Base-by-base conservation (phyloP, 192 early-diverging fungal genomes). In the Coemansia sp. region DNA sequence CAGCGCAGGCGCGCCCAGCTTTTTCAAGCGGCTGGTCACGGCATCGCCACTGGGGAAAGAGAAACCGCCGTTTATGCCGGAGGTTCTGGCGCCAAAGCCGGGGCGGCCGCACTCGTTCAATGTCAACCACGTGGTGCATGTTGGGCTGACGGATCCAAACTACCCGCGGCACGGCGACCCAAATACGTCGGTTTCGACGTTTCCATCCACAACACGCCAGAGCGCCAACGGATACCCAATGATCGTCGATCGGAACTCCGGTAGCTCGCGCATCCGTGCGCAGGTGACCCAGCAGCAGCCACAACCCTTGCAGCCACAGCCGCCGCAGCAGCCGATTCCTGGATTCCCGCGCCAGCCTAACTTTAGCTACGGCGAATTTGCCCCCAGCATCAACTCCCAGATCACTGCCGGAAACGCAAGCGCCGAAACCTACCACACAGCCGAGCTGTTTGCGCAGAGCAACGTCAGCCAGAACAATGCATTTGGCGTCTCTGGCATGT, bases 361-460 rank as follows among this genome's bases (percentile, higher is more conserved):
- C 19, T 68, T 74, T 42, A 53, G 77, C 66, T 80, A 75, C 17
- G 77, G 77, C 56, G 77, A 80, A 37, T 80, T 80, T 69, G 72
- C 66, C 5, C 73, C 72, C 2, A 51, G 65, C 51, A 67, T 32
- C 37, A 61, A 17, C 53, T 67, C 69, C 16, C 73, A 71, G 43
- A 38, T 45, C 17, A 56, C 64, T 11, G 64, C 63, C 5, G 74
- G 70, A 1, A 76, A 72, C 45, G 48, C 39, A 49, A 81, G 79
- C 67, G 44, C 67, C 14, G 79, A 81, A 13, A 81, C 79, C 22
- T 81, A 76, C 65, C 70, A 69, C 44, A 81, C 79, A 0, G 79
- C 79, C 5, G 71, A 76, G 42, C 79, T 76, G 60, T 76, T 71
- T 7, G 71, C 50, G 5, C 60, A 51, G 32, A 57, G 61, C 45